A percentile compares a stretch with the other conserved stretches of the same genome.
phyloP scores from a whole-genome alignment of 805 yeast species.

The Metschnikowia noctiluminum region DNA sequence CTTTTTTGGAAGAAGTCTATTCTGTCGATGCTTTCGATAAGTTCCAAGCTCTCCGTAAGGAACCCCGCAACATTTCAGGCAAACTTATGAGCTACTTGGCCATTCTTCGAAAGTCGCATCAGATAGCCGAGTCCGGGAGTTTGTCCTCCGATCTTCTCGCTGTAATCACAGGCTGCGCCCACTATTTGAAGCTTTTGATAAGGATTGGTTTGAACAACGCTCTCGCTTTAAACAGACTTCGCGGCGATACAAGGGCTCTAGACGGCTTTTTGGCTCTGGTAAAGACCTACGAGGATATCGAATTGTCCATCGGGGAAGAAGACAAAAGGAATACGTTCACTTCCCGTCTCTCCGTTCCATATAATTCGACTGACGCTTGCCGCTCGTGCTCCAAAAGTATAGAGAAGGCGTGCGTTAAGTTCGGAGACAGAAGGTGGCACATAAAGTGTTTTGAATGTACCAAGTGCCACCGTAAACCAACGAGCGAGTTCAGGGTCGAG shows the following conservation, averaged over 20 bases:
- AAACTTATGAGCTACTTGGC: slow-evolving; percentile 88
- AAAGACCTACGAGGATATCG: slow-evolving; percentile 29
- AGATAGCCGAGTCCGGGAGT: slow-evolving; percentile 36
- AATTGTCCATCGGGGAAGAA: slow-evolving; percentile 9
- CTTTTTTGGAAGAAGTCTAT: slow-evolving; percentile 23
- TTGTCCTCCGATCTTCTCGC: slow-evolving; percentile 68
- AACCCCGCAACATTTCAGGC: slow-evolving; percentile 85
- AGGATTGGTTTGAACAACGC: slow-evolving; percentile 78
- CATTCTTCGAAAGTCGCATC: slow-evolving; percentile 60
- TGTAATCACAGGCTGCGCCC: slow-evolving; percentile 87
- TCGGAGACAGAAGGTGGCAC: slow-evolving; percentile 77
- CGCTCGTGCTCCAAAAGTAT: slow-evolving; percentile 66
- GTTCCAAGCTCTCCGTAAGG: slow-evolving; percentile 44
- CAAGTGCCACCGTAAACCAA: slow-evolving; percentile 43
- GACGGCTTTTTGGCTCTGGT: slow-evolving; percentile 59
- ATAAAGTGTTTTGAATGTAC: slow-evolving; percentile 66
- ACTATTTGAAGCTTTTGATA: slow-evolving; percentile 80
- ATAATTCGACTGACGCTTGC: slow-evolving; percentile 75
- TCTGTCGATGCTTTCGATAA: slow-evolving; percentile 19
- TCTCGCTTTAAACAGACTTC: slow-evolving; percentile 57
- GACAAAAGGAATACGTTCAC: slow-evolving; percentile 10
- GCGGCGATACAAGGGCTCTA: slow-evolving; percentile 57
- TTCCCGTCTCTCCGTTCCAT: slow-evolving; percentile 43
- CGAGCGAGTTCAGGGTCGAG: slow-evolving; percentile 13
- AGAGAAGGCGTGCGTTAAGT: slow-evolving; percentile 75